Conservation (phyloP, 106 monocot genomes). For the Agapanthus africanus region DNA sequence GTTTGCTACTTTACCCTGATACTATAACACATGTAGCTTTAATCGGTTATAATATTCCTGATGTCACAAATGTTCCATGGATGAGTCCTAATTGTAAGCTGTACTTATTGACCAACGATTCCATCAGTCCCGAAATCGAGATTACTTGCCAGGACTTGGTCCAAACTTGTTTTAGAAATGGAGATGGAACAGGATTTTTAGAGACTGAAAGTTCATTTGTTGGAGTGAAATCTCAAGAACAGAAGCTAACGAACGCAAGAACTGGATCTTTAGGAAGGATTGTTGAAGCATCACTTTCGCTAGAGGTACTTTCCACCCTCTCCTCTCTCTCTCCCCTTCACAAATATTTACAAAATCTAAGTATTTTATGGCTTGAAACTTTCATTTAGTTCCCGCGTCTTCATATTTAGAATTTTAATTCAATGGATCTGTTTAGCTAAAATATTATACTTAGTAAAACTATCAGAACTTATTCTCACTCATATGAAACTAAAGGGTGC, state of each 20-base stretch:
- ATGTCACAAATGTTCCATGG: constrained; percentile 10
- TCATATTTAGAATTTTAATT: not conserved
- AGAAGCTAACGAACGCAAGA: constrained; percentile 25
- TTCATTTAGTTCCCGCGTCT: not conserved
- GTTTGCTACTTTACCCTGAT: constrained; percentile 50
- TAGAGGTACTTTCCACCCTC: constrained; percentile 28
- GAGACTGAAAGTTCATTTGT: constrained; percentile 11
- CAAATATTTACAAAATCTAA: not conserved
- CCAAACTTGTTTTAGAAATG: not conserved
- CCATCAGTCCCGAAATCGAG: constrained; percentile 17
- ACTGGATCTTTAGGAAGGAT: constrained; percentile 25
- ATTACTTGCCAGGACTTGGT: constrained; percentile 30
- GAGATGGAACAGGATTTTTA: not conserved
- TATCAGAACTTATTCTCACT: not conserved
- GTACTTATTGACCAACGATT: constrained; percentile 27
- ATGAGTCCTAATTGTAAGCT: constrained; percentile 19
- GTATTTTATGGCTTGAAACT: not conserved
- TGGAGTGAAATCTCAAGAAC: constrained; percentile 4
- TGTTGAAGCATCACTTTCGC: constrained; percentile 13
- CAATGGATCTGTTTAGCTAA: not conserved
- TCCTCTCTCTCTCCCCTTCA: no score
- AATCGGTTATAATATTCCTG: constrained; percentile 18
- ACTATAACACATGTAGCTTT: constrained; percentile 42
- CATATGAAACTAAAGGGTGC: not conserved
- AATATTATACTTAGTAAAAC: not conserved